These are phyloP conservation scores for Candida oleophila DNA, from an alignment of 805 yeast genomes.

Conservation along the genomic window DNA sequence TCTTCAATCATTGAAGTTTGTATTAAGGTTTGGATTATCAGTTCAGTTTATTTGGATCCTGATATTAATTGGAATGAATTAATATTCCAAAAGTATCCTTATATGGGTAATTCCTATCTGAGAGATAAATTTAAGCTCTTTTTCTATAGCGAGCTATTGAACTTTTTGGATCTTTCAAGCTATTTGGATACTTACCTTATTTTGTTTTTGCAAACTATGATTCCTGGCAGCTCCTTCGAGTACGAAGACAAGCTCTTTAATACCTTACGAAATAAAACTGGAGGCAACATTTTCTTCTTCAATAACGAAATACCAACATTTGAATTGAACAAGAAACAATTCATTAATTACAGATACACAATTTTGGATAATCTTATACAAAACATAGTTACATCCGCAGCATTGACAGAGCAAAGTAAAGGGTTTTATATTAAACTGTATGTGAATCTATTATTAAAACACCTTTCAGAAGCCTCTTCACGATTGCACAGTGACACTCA, in stretches of 20 bases:
- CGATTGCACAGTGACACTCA: constrained; percentile 9
- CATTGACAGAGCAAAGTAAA: constrained; percentile 12
- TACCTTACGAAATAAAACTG: constrained; percentile 13
- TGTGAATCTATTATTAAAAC: background rate
- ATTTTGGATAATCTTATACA: constrained; percentile 19
- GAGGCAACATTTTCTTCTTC: constrained; percentile 16
- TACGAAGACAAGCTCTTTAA: constrained; percentile 24
- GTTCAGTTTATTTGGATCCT: constrained; percentile 12
- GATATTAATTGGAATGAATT: constrained; percentile 34
- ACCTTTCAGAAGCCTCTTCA: background rate
- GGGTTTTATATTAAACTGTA: constrained; percentile 15
- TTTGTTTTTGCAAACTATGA: constrained; percentile 23
- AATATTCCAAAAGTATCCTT: constrained; percentile 37
- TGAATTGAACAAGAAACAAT: constrained; percentile 14
- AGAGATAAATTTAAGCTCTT: constrained; percentile 30
- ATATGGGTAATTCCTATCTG: constrained; percentile 38
- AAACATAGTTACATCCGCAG: constrained; percentile 14
- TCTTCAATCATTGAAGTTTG: constrained; percentile 23
- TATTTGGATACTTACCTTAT: constrained; percentile 22
- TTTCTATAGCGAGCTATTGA: constrained; percentile 25
- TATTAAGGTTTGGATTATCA: constrained; percentile 30
- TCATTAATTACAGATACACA: constrained; percentile 18
- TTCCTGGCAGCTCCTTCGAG: constrained; percentile 22
- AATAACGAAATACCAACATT: constrained; percentile 10
- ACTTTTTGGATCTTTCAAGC: constrained; percentile 16